Conservation (phyloP, 257 asterid genomes). For the Pogostemon cablin region DNA sequence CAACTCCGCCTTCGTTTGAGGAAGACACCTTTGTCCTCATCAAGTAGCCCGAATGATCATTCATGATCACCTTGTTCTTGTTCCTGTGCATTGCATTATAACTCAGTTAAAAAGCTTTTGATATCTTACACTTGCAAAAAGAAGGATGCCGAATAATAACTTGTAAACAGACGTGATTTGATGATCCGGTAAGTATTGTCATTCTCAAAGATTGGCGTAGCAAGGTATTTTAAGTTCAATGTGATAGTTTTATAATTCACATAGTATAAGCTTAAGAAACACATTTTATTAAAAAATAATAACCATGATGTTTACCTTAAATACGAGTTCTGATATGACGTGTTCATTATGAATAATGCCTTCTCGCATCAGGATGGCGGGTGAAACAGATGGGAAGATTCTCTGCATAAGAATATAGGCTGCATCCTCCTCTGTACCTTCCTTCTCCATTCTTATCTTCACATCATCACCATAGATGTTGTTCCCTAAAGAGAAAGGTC, state of each 20-base stretch:
- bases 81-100: conserved; percentile 51
- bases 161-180: too few species aligned
- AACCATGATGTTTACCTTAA: conserved; percentile 56
- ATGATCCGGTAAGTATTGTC: too few species aligned
- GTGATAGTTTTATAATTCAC: too few species aligned
- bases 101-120: neutral
- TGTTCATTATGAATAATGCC: conserved; percentile 69
- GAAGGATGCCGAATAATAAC: too few species aligned
- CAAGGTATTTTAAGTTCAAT: too few species aligned
- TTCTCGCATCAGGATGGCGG: conserved; percentile 73
- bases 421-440: conserved; percentile 72
- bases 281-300: neutral
- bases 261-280: too few species aligned
- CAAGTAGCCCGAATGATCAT: conserved; percentile 69
- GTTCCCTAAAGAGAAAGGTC: conserved; percentile 57
- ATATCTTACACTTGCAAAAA: neutral
- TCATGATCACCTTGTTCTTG: conserved; percentile 56
- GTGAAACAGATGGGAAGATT: conserved; percentile 76
- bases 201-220: too few species aligned
- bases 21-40: conserved; percentile 97
- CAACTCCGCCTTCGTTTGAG: conserved; percentile 96
- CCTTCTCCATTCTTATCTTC: conserved; percentile 64
- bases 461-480: conserved; percentile 88
- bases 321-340: conserved; percentile 85
- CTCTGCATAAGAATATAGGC: conserved; percentile 98